These are phyloP conservation scores for Trichophyton benhamiae DNA, from an alignment of 2,329 filamentous ascomycete species.

Conservation along the genomic window DNA sequence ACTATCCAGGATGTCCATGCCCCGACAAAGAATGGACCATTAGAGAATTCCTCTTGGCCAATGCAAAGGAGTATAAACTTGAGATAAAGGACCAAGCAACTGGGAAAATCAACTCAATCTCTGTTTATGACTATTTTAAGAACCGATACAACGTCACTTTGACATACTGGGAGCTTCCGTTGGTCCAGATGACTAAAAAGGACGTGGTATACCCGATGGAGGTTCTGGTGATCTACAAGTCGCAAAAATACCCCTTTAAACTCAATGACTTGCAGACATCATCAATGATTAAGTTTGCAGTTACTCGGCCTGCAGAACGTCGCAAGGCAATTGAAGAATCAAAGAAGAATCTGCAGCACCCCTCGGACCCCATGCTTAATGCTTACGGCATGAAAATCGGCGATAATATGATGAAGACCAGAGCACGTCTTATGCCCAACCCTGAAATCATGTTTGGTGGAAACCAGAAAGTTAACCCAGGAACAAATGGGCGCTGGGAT, in stretches of 20 bases:
- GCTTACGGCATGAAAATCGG: conserved; percentile 65
- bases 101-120: conserved; percentile 36
- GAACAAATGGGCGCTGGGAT: conserved; percentile 69
- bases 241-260: conserved; percentile 49
- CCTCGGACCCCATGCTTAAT: conserved; percentile 54
- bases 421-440: conserved; percentile 57
- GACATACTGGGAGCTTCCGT: conserved; percentile 38
- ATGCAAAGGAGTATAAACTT: conserved; percentile 35
- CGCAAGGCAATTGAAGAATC: conserved; percentile 55
- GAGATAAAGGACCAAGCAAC: conserved; percentile 29
- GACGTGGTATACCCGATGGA: conserved; percentile 46
- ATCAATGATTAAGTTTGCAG: conserved; percentile 86
- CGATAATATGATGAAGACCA: conserved; percentile 49
- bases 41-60: conserved; percentile 35
- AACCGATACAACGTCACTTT: conserved; percentile 40
- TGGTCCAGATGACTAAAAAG: conserved; percentile 48
- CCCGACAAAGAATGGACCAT: conserved; percentile 38
- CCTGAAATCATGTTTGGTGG: conserved; percentile 60
- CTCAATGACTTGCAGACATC: conserved; percentile 54
- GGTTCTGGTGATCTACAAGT: conserved; percentile 38
- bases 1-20: conserved; percentile 25
- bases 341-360: conserved; percentile 55
- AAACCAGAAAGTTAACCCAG: conserved; percentile 45
- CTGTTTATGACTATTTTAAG: conserved; percentile 48
- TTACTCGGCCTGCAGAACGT: conserved; percentile 61